These are phyloP conservation scores for Beauveria sp. DNA, from an alignment of 2,329 filamentous ascomycete genomes.

Conservation along the genomic window DNA sequence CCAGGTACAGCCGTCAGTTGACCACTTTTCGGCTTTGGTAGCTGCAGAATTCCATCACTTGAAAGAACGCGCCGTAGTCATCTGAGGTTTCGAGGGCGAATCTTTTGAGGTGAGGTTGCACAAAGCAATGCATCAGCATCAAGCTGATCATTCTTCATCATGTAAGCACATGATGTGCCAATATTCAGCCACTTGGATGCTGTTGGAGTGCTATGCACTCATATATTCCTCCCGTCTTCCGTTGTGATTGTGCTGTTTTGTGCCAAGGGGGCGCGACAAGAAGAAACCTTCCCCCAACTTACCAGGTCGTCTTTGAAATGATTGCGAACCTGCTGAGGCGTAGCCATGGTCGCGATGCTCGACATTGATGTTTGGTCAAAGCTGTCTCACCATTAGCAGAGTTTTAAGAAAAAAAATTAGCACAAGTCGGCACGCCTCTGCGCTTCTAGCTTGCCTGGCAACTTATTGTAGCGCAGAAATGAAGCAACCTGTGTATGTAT, in stretches of 20 bases:
- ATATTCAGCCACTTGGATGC: neutral
- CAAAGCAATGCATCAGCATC: neutral
- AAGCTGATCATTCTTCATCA: neutral
- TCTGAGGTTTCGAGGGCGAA: neutral
- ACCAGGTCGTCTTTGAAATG: conserved; percentile 26
- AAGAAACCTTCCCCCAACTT: conserved; percentile 16
- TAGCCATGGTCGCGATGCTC: conserved; percentile 24
- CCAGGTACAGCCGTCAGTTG: neutral
- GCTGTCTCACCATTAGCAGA: neutral
- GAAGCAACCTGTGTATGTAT: neutral
- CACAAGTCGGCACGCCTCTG: neutral
- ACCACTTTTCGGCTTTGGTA: neutral
- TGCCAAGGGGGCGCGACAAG: conserved; percentile 1
- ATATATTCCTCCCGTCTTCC: too few species aligned
- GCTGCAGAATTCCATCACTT: neutral
- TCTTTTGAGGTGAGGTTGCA: neutral
- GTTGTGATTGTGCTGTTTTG: neutral
- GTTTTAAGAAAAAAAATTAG: neutral
- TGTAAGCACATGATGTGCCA: neutral
- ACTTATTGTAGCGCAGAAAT: neutral
- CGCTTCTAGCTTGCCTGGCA: neutral
- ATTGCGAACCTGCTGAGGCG: conserved; percentile 20
- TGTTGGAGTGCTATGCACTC: neutral
- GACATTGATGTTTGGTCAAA: conserved; percentile 1
- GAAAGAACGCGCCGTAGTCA: neutral